These are phyloP conservation scores for Dipodascus geniculatus DNA, from an alignment of 805 yeast species.

Conservation along the genomic window DNA sequence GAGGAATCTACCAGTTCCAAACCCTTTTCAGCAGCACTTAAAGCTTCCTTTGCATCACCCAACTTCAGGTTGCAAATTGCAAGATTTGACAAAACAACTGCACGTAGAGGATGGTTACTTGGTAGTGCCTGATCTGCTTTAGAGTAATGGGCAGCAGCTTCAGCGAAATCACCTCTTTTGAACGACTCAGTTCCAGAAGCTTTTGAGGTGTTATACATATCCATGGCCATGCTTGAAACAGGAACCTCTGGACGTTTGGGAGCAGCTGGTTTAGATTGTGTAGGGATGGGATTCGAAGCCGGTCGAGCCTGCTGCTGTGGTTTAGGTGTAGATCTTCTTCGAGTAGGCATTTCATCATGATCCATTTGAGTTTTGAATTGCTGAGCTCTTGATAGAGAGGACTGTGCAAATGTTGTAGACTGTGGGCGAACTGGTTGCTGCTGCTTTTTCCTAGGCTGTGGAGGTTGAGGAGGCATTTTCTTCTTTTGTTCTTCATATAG, in stretches of 20 bases:
- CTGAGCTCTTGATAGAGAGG: conserved; percentile 16
- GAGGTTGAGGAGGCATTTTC: neutral
- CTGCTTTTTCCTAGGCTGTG: neutral
- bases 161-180: conserved; percentile 70
- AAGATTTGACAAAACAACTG: conserved; percentile 66
- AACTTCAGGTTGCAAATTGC: conserved; percentile 53
- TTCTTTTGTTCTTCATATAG: neutral
- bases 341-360: conserved; percentile 11
- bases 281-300: neutral
- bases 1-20: conserved; percentile 32
- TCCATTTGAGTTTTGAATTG: conserved; percentile 9
- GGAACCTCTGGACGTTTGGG: conserved; percentile 14
- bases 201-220: conserved; percentile 21
- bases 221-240: conserved; percentile 22
- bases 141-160: conserved; percentile 51
- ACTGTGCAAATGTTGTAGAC: conserved; percentile 9
- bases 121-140: conserved; percentile 51
- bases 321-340: conserved; percentile 9
- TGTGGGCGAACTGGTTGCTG: neutral
- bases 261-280: conserved; percentile 6
- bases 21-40: conserved; percentile 37
- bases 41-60: conserved; percentile 54
- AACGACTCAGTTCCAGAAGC: conserved; percentile 49
- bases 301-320: conserved; percentile 3
- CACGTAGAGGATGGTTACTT: conserved; percentile 45